Conservation (phyloP, 2,329 filamentous ascomycete species). For the Pestalotiopsis sp. region DNA sequence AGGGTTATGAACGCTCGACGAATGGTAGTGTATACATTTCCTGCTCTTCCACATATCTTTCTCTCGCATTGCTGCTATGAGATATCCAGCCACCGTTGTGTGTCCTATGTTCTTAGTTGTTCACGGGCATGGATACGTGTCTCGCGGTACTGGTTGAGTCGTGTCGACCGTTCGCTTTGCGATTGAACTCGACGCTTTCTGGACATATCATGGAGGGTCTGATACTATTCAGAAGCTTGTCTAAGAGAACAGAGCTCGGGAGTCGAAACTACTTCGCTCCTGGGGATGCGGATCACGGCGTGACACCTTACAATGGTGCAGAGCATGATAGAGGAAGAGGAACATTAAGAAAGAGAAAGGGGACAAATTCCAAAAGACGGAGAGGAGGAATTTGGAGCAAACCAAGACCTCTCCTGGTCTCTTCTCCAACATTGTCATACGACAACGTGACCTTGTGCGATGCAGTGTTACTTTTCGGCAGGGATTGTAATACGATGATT, state of each 20-base stretch:
- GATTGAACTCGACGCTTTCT: too few species aligned
- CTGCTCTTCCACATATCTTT: not conserved
- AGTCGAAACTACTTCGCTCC: not conserved
- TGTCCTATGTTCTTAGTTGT: too few species aligned
- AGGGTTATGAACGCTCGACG: slow-evolving; percentile 3
- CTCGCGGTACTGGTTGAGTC: too few species aligned
- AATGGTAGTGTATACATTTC: not conserved
- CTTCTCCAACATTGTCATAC: not conserved
- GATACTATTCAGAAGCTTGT: not conserved
- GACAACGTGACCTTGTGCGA: not conserved
- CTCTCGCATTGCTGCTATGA: not conserved
- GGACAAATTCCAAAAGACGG: not conserved
- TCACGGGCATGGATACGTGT: too few species aligned
- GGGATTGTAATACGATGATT: not conserved
- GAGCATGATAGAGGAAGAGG: not conserved
- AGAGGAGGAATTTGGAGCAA: not conserved
- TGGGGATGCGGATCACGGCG: not conserved
- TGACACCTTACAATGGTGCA: not conserved
- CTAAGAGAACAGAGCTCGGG: not conserved
- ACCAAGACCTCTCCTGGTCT: not conserved
- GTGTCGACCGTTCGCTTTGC: too few species aligned
- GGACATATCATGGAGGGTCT: too few species aligned
- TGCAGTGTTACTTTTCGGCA: not conserved
- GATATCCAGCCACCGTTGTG: not conserved
- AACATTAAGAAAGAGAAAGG: not conserved